phyloP scores from a whole-genome alignment of 805 yeast species.

The Starmerella geochares region DNA sequence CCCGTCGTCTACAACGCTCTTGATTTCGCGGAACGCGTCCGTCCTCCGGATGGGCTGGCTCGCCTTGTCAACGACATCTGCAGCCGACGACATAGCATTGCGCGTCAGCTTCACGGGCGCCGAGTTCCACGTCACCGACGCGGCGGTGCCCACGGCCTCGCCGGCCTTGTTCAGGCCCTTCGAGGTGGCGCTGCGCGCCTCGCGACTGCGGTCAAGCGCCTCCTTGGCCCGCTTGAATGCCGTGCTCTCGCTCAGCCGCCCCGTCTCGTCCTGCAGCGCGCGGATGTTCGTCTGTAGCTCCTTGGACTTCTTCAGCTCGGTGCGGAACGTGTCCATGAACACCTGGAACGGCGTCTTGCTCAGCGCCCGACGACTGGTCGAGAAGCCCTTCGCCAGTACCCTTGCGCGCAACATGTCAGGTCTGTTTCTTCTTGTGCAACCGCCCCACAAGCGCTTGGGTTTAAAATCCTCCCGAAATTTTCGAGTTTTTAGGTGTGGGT shows the following conservation, averaged over 20 bases:
- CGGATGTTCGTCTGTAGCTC: constrained; percentile 89
- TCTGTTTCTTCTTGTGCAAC: neutral
- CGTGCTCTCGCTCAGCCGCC: constrained; percentile 84
- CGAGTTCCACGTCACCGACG: constrained; percentile 90
- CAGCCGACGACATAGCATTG: constrained; percentile 68
- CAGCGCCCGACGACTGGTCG: constrained; percentile 9
- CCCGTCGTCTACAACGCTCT: constrained; percentile 87
- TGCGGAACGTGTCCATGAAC: constrained; percentile 80
- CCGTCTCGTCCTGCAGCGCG: constrained; percentile 92
- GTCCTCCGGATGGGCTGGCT: constrained; percentile 91
- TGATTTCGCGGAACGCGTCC: constrained; percentile 75
- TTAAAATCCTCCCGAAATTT: neutral
- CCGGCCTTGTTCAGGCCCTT: constrained; percentile 80
- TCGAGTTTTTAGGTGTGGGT: neutral
- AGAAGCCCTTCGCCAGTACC: constrained; percentile 11
- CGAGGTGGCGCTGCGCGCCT: constrained; percentile 53
- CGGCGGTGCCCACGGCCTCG: constrained; percentile 83
- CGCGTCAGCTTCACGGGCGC: constrained; percentile 86
- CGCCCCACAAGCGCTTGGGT: neutral
- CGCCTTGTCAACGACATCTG: constrained; percentile 69
- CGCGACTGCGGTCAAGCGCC: constrained; percentile 79
- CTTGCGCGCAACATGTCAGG: constrained; percentile 16
- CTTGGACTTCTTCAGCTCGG: constrained; percentile 80
- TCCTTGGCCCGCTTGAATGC: constrained; percentile 88
- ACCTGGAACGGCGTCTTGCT: constrained; percentile 63